These are phyloP conservation scores for Calendula officinalis DNA, from an alignment of 129 eudicot genomes.

Conservation along the genomic window DNA sequence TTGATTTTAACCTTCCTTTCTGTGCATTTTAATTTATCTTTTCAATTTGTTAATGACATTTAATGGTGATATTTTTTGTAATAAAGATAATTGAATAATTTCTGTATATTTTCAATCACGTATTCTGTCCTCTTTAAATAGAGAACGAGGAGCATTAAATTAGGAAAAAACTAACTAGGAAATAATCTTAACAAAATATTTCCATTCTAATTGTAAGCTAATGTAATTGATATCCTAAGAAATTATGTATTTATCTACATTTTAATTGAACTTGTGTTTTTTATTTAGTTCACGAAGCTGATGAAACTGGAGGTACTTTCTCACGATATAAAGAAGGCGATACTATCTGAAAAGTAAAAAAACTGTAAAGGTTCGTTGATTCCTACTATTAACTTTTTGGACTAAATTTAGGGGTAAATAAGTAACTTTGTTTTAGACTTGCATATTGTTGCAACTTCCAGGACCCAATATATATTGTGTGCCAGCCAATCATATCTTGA, in stretches of 20 bases:
- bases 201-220: too few relatives aligned
- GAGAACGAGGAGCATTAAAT: too few relatives aligned
- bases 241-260: not conserved
- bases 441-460: conserved; percentile 9
- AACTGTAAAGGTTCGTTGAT: conserved; percentile 37
- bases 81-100: too few relatives aligned
- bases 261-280: conserved; percentile 1
- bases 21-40: not conserved
- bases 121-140: too few relatives aligned
- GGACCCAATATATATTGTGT: conserved; percentile 8
- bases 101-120: not conserved
- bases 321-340: conserved; percentile 37
- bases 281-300: conserved; percentile 76
- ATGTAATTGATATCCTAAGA: not conserved
- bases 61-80: too few relatives aligned
- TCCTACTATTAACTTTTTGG: conserved; percentile 11
- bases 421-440: too few relatives aligned
- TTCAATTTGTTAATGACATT: not conserved
- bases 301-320: conserved; percentile 63
- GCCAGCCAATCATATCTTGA: conserved; percentile 4
- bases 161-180: too few relatives aligned
- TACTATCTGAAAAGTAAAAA: conserved; percentile 16
- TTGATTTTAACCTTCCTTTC: conserved; percentile 10
- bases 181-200: too few relatives aligned
- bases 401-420: not conserved